Evolutionary conservation across 257 asterid species (phyloP), one percentile per base, ranked within the genome.

Genomic region (Scutellaria minor): DNA sequence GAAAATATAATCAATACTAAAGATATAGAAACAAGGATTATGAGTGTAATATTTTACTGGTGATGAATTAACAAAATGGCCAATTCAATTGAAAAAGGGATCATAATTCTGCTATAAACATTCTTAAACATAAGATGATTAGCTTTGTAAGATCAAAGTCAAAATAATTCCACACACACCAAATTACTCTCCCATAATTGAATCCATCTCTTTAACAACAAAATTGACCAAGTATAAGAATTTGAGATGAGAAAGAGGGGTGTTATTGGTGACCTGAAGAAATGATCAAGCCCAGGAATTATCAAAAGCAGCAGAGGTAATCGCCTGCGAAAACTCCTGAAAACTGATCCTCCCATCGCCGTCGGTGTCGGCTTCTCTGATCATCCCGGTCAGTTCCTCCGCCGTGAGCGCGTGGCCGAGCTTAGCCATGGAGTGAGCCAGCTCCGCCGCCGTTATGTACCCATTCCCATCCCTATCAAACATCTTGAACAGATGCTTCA

Each of bases 341-440:
- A 83, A 88, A 74, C 88, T 90, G 78, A 92, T 92, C 83, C 94
- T 87, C 9, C 98, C 98, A 64, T 93, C 98, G 35, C 98, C 97
- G 71, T 93, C 97, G 18, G 84, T 83, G 79, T 93, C 95, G 45
- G 96, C 95, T 65, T 92, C 98, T 77, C 75, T 85, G 44, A 92
- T 92, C 97, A 92, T 90, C 77, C 91, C 98, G 2, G 97, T 93
- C 40, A 93, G 86, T 75, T 93, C 98, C 79, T 83, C 98, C 0
- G 87, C 98, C 8, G 96, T 90, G 81, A 90, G 84, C 35, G 98
- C 89, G 80, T 93, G 97, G 7, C 96, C 97, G 4, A 90, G 94
- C 81, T 83, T 86, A 0, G 98, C 98, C 98, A 92, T 92, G 8
- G 98, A 93, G 82, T 88, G 98, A 18, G 96, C 98, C 85, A 93